phyloP scores from a whole-genome alignment of 345 rosid species.

The Diplotaxis tenuifolia region DNA sequence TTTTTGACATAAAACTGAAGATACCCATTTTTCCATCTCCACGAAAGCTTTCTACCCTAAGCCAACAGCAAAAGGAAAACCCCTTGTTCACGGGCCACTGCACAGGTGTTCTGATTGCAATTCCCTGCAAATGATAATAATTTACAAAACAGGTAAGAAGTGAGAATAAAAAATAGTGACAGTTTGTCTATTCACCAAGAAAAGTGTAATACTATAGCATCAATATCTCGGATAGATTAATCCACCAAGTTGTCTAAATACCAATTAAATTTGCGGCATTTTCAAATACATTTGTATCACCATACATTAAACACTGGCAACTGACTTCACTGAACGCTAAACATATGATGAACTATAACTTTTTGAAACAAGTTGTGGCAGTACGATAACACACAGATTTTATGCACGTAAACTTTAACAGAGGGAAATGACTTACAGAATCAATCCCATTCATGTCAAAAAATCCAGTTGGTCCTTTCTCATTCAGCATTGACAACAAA shows the following conservation, averaged over 20 bases:
- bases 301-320: constrained; percentile 8
- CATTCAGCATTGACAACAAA: constrained; percentile 88
- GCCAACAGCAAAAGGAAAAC: constrained; percentile 96
- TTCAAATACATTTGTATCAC: constrained; percentile 9
- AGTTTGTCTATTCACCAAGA: constrained; percentile 21
- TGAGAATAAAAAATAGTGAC: background rate
- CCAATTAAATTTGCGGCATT: constrained; percentile 5
- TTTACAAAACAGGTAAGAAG: constrained; percentile 6
- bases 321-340: background rate
- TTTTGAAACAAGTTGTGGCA: background rate
- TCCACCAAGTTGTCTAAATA: constrained; percentile 12
- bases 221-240: constrained; percentile 17
- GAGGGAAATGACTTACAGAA: constrained; percentile 62
- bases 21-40: constrained; percentile 73
- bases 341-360: too few species aligned
- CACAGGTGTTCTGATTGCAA: constrained; percentile 70
- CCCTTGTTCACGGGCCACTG: constrained; percentile 95
- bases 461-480: constrained; percentile 94
- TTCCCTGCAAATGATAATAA: constrained; percentile 55
- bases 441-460: constrained; percentile 86
- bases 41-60: constrained; percentile 85
- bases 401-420: constrained; percentile 9
- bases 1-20: constrained; percentile 82
- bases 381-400: background rate
- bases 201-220: constrained; percentile 21